phyloP scores from a whole-genome alignment of 2,329 filamentous ascomycete genomes.

The Penicillium hesseltinei region DNA sequence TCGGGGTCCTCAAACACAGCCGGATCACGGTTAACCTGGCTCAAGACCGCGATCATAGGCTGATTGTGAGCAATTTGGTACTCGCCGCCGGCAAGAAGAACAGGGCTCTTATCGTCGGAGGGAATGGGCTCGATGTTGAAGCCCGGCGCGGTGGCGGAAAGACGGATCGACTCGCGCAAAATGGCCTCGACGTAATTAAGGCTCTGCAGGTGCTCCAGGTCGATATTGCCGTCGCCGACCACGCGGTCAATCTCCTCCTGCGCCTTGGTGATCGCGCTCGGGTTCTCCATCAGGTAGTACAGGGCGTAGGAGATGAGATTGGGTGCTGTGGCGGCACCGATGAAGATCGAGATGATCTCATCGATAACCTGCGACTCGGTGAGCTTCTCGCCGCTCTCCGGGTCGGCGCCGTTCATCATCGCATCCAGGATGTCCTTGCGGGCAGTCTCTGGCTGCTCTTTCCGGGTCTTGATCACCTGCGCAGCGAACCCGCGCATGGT shows the following conservation, averaged over 20 bases:
- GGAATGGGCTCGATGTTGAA: conserved; percentile 56
- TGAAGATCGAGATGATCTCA: conserved; percentile 64
- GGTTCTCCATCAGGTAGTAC: conserved; percentile 62
- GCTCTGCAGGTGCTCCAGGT: conserved; percentile 58
- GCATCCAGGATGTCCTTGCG: conserved; percentile 57
- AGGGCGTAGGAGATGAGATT: conserved; percentile 65
- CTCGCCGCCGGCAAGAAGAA: conserved; percentile 57
- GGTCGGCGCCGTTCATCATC: conserved; percentile 58
- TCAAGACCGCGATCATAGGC: conserved; percentile 50
- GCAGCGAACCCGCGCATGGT: conserved; percentile 54
- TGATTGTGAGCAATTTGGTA: conserved; percentile 58
- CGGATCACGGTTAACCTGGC: conserved; percentile 60
- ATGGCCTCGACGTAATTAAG: conserved; percentile 66
- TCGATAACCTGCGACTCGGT: conserved; percentile 61
- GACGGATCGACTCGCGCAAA: conserved; percentile 64
- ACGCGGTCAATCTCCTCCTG: conserved; percentile 63
- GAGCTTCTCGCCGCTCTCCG: conserved; percentile 58
- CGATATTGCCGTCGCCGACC: conserved; percentile 23
- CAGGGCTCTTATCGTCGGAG: conserved; percentile 40
- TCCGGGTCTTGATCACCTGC: conserved; percentile 55
- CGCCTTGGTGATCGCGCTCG: conserved; percentile 57
- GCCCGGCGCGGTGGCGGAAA: conserved; percentile 60
- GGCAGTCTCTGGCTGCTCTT: conserved; percentile 50
- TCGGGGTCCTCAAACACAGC: conserved; percentile 61
- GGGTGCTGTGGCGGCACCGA: conserved; percentile 67